Evolutionary conservation across 805 yeast species (phyloP).

Genomic region (Candida patagonica): DNA sequence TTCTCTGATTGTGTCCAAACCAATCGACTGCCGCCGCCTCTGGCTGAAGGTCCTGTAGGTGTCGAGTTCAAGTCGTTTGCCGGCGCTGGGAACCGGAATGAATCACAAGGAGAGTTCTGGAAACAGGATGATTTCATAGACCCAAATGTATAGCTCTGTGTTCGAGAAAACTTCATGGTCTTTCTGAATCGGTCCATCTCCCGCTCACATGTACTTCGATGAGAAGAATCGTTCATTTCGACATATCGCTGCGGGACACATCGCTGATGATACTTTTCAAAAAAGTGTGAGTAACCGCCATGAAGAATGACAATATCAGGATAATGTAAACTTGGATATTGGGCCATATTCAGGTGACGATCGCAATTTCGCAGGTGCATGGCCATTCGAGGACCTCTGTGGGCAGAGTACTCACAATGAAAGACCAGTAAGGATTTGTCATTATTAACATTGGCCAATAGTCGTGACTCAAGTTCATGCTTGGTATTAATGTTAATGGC

Average conservation of each 20-base stretch:
- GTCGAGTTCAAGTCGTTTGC: no score
- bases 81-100: slow-evolving; percentile 14
- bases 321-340: slow-evolving; percentile 72
- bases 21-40: neutral
- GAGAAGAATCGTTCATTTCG: slow-evolving; percentile 64
- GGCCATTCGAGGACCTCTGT: slow-evolving; percentile 93
- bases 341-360: slow-evolving; percentile 58
- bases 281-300: slow-evolving; percentile 86
- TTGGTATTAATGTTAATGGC: slow-evolving; percentile 73
- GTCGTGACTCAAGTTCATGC: slow-evolving; percentile 51
- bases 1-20: slow-evolving; percentile 2
- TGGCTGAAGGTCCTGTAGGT: slow-evolving; percentile 13
- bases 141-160: slow-evolving; percentile 15
- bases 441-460: slow-evolving; percentile 29
- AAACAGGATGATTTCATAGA: slow-evolving; percentile 2
- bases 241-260: slow-evolving; percentile 76
- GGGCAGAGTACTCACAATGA: slow-evolving; percentile 91
- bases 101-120: neutral
- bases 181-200: slow-evolving; percentile 45
- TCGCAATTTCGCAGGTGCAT: slow-evolving; percentile 75
- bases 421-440: slow-evolving; percentile 54
- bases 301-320: slow-evolving; percentile 85
- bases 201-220: slow-evolving; percentile 40
- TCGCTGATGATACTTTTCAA: slow-evolving; percentile 42
- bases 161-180: slow-evolving; percentile 27